phyloP scores from a whole-genome alignment of 2,329 filamentous ascomycete genomes.

The Fusarium equiseti region DNA sequence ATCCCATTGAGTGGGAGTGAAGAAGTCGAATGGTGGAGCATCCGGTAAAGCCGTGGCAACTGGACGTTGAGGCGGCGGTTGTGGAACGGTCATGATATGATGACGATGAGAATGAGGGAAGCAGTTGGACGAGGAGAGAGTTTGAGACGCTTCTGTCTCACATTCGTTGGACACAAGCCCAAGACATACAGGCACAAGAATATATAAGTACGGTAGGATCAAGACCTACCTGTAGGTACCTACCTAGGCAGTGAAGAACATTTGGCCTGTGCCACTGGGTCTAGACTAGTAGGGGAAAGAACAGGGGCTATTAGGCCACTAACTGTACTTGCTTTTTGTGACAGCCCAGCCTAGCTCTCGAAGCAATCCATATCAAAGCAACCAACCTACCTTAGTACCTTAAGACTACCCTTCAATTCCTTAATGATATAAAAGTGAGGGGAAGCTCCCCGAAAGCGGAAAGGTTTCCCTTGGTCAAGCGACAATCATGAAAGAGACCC shows the following conservation, averaged over 20 bases:
- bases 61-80: conserved; percentile 31
- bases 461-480: conserved; percentile 5
- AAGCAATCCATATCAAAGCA: not conserved
- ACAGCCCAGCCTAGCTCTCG: not conserved
- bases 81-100: conserved; percentile 36
- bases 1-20: conserved; percentile 64
- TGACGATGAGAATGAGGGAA: conserved; percentile 17
- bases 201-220: conserved; percentile 7
- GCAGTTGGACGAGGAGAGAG: conserved; percentile 22
- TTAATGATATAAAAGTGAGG: conserved; percentile 19
- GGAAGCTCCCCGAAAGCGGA: conserved; percentile 36
- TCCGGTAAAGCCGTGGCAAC: conserved; percentile 45
- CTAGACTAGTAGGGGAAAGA: not conserved
- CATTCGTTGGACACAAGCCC: conserved; percentile 34
- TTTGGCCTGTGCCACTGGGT: conserved; percentile 32
- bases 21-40: conserved; percentile 52
- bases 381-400: not conserved
- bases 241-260: not conserved
- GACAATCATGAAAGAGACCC: conserved; percentile 7
- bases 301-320: not conserved
- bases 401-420: not conserved
- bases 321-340: conserved; percentile 1
- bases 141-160: conserved; percentile 33
- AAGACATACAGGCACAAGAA: conserved; percentile 25
- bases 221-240: not conserved